Evolutionary conservation across 306 rosid species (phyloP).

Genomic region (Trifolium repens): DNA sequence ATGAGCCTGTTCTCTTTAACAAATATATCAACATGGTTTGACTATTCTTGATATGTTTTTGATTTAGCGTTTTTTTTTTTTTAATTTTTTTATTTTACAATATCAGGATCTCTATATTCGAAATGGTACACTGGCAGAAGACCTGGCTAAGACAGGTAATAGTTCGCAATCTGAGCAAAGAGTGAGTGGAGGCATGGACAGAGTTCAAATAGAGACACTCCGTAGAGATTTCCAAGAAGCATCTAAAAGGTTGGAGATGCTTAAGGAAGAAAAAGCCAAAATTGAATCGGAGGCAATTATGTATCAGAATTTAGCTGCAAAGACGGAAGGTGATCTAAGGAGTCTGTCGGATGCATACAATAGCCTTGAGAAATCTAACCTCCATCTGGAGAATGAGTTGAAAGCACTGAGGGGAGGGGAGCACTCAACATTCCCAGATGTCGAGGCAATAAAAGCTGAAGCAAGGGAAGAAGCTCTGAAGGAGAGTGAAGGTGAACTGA

Average conservation of each 20-base stretch:
- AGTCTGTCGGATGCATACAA: slow-evolving; percentile 94
- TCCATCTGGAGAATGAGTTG: slow-evolving; percentile 76
- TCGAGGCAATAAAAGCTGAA: slow-evolving; percentile 82
- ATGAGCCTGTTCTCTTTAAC: neutral
- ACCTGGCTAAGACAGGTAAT: slow-evolving; percentile 64
- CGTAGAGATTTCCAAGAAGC: slow-evolving; percentile 83
- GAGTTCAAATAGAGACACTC: slow-evolving; percentile 73
- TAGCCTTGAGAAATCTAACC: slow-evolving; percentile 87
- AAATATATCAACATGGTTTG: slow-evolving; percentile 27
- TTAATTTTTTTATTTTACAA: neutral
- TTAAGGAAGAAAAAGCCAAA: slow-evolving; percentile 76
- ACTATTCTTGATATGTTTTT: slow-evolving; percentile 20
- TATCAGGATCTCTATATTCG: slow-evolving; percentile 78
- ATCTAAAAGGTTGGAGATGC: slow-evolving; percentile 70
- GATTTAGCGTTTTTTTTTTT: slow-evolving; percentile 29
- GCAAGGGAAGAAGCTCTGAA: slow-evolving; percentile 97
- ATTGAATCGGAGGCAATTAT: slow-evolving; percentile 69
- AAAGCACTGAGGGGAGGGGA: slow-evolving; percentile 61
- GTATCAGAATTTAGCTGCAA: slow-evolving; percentile 76
- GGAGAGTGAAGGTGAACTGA: slow-evolving; percentile 91
- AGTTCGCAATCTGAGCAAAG: slow-evolving; percentile 61
- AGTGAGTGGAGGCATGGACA: slow-evolving; percentile 63
- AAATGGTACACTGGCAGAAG: slow-evolving; percentile 87
- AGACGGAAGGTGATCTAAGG: slow-evolving; percentile 88
- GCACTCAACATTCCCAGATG: slow-evolving; percentile 52